Percentiles rank a stretch among this genome's conserved stretches.
Evolutionary conservation across 2,329 filamentous ascomycete species (phyloP).

Genomic region (Verticillium klebahnii): DNA sequence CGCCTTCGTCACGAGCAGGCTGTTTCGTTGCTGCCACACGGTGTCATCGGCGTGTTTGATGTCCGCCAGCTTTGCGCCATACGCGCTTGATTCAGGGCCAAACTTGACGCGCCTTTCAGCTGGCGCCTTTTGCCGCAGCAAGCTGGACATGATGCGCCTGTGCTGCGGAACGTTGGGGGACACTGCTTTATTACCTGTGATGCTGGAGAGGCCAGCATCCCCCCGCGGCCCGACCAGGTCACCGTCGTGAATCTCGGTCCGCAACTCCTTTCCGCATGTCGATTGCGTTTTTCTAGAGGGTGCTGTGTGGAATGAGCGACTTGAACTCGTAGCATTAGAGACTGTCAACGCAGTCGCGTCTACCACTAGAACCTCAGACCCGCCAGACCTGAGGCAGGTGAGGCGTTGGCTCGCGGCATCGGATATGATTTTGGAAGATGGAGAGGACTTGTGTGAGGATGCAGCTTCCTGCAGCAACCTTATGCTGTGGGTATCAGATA

Average conservation of each 20-base stretch:
- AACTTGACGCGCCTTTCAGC: not conserved
- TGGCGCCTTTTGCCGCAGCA: not conserved
- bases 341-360: too few relatives aligned
- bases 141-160: not conserved
- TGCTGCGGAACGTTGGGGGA: not conserved
- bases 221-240: too few relatives aligned
- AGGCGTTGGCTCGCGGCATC: conserved; percentile 11
- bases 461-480: conserved; percentile 10
- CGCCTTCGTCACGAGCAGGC: not conserved
- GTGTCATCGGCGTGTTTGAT: not conserved
- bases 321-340: not conserved
- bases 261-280: too few relatives aligned
- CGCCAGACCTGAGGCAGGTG: not conserved
- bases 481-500: conserved; percentile 15
- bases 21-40: not conserved
- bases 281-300: not conserved
- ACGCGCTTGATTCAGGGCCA: not conserved
- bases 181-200: too few relatives aligned
- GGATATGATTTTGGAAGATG: conserved; percentile 3
- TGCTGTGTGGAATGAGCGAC: not conserved
- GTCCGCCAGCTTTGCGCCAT: not conserved
- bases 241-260: too few relatives aligned
- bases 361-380: too few relatives aligned
- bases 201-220: too few relatives aligned
- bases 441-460: not conserved